Conservation (phyloP, 495 filamentous ascomycete species). For the Viridothelium virens region DNA sequence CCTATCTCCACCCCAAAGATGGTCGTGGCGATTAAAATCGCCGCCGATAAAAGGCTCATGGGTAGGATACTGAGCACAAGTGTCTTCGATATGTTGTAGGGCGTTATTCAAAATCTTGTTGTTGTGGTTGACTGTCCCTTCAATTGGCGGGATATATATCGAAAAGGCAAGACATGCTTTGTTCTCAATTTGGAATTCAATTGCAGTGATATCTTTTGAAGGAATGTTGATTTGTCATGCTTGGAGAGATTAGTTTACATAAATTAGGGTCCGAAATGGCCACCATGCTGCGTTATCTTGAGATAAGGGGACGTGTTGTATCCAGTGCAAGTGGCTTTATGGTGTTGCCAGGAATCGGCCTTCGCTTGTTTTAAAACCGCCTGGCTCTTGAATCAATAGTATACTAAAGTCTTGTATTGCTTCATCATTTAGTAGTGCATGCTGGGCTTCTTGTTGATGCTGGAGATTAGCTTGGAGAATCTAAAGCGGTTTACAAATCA, state of each 20-base stretch:
- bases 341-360: neutral
- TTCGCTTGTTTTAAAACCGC: no score
- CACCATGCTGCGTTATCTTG: conserved; percentile 1
- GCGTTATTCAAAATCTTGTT: neutral
- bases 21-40: no score
- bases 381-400: neutral
- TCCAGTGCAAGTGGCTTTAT: neutral
- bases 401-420: neutral
- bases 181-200: conserved; percentile 1
- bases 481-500: neutral
- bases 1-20: no score
- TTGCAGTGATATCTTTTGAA: conserved; percentile 1
- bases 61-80: no score
- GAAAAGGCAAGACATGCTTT: neutral
- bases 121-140: neutral
- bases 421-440: neutral
- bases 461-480: neutral
- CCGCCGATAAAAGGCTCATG: no score
- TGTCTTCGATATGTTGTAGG: neutral
- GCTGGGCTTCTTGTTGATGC: neutral
- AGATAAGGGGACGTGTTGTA: neutral
- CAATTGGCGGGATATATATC: conserved; percentile 1
- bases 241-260: neutral
- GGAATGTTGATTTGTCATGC: neutral
- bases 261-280: conserved; percentile 1